Conservation (phyloP, 768 basidiomycete genomes). For the Calvatia gigantea region DNA sequence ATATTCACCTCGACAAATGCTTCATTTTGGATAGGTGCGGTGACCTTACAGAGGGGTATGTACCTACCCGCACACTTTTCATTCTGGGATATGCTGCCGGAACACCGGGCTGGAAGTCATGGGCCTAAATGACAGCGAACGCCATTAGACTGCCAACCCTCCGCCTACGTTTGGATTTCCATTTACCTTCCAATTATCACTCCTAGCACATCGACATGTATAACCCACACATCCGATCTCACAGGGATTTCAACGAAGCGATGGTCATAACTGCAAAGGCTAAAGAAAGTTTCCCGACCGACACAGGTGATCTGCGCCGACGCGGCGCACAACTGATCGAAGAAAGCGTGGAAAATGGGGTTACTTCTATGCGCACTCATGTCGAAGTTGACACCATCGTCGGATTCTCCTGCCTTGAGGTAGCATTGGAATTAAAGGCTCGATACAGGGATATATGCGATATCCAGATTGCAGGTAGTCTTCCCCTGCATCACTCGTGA, state of each 20-base stretch:
- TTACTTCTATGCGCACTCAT: constrained; percentile 65
- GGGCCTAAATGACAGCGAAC: neutral
- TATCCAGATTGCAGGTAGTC: constrained; percentile 53
- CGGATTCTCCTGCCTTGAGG: constrained; percentile 50
- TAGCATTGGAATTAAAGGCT: constrained; percentile 43
- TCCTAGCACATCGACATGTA: neutral
- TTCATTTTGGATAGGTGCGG: constrained; percentile 58
- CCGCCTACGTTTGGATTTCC: no score
- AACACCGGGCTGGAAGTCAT: neutral
- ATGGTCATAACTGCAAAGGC: constrained; percentile 46
- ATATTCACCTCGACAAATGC: constrained; percentile 69
- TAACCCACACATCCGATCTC: constrained; percentile 10
- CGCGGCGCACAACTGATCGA: constrained; percentile 52
- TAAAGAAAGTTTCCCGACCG: constrained; percentile 44
- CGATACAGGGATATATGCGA: constrained; percentile 46
- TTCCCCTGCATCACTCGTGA: constrained; percentile 10
- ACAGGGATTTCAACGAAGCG: constrained; percentile 55
- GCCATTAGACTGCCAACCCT: neutral
- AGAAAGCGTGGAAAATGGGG: constrained; percentile 58
- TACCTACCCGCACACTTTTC: constrained; percentile 1
- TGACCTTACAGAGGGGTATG: constrained; percentile 49
- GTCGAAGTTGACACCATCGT: constrained; percentile 60
- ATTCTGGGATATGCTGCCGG: neutral
- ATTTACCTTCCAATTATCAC: neutral
- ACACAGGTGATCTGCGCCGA: constrained; percentile 41